A percentile compares a stretch with the other conserved stretches of the same genome.
These are phyloP conservation scores for Toxicodendron radicans DNA, from an alignment of 345 rosid genomes.

Conservation along the genomic window DNA sequence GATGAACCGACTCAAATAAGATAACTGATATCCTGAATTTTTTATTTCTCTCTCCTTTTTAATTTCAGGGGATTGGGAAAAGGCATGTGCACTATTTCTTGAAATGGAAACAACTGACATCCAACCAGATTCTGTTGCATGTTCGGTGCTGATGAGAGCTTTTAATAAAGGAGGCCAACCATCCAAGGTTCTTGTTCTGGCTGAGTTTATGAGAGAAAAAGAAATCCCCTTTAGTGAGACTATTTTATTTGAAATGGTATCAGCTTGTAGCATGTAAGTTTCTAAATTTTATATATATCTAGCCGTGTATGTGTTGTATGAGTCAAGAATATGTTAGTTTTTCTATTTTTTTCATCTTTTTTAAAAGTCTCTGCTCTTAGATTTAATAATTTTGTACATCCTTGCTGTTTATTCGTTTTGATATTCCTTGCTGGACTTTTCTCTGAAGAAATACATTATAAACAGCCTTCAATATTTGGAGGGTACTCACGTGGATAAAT, in stretches of 20 bases:
- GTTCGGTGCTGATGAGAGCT: conserved; percentile 85
- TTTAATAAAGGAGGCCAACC: conserved; percentile 76
- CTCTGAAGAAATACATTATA: background rate
- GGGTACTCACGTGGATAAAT: conserved; percentile 4
- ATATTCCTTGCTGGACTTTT: background rate
- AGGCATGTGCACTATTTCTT: conserved; percentile 58
- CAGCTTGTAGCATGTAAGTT: conserved; percentile 87
- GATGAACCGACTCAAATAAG: conserved; percentile 3
- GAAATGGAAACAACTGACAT: conserved; percentile 73
- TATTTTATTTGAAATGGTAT: conserved; percentile 69
- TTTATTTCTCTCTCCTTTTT: conserved; percentile 7
- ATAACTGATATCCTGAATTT: conserved; percentile 22
- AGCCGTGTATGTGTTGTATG: background rate
- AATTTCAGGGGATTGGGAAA: conserved; percentile 65
- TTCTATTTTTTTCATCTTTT: conserved; percentile 3
- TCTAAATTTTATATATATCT: background rate
- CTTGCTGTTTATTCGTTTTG: no score
- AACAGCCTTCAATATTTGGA: background rate
- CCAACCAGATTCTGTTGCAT: conserved; percentile 69
- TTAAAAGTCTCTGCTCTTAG: background rate
- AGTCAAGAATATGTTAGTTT: background rate
- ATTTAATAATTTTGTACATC: background rate
- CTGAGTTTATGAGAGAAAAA: conserved; percentile 65
- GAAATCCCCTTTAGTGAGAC: conserved; percentile 61
- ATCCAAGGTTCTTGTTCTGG: conserved; percentile 65